A percentile compares a stretch with the other conserved stretches of the same genome.
Evolutionary conservation across 768 basidiomycete species (phyloP).

Genomic region (Paxillus ammoniavirescens): DNA sequence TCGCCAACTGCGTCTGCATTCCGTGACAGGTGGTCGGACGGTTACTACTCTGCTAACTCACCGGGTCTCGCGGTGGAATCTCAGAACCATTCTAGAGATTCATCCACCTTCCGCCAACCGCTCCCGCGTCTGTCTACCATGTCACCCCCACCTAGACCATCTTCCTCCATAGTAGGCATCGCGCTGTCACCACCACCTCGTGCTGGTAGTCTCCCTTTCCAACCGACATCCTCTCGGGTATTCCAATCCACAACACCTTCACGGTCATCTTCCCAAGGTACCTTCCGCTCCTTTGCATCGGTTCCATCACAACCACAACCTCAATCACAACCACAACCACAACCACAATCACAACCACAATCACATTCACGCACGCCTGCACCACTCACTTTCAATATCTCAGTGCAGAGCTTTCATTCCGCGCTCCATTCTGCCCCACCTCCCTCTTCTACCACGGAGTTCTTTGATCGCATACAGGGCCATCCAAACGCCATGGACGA

Average conservation of each 20-base stretch:
- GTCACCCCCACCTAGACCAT: constrained; percentile 62
- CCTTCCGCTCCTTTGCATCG: constrained; percentile 31
- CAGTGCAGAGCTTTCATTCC: constrained; percentile 40
- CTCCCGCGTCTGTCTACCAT: constrained; percentile 26
- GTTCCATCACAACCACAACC: constrained; percentile 24
- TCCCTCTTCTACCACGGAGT: constrained; percentile 63
- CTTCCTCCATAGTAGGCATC: constrained; percentile 56
- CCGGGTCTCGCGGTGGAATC: constrained; percentile 14
- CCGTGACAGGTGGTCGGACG: constrained; percentile 48
- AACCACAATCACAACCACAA: constrained; percentile 21
- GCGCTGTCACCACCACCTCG: constrained; percentile 57
- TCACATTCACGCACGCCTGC: constrained; percentile 12
- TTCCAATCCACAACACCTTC: constrained; percentile 11
- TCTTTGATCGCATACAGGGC: constrained; percentile 73
- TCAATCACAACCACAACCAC: constrained; percentile 9
- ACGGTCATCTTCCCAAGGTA: constrained; percentile 30
- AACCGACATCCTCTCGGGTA: constrained; percentile 15
- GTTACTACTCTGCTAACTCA: constrained; percentile 31
- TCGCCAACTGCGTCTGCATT: constrained; percentile 85
- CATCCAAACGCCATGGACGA: constrained; percentile 75
- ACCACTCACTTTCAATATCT: constrained; percentile 44
- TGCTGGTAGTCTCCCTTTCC: constrained; percentile 16
- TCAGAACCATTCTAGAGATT: constrained; percentile 18
- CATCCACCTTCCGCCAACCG: constrained; percentile 18
- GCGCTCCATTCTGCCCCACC: constrained; percentile 60